A percentile compares a stretch with the other conserved stretches of the same genome.
phyloP scores from a whole-genome alignment of 2,329 filamentous ascomycete genomes.

The Aurifilum marmelostoma region DNA sequence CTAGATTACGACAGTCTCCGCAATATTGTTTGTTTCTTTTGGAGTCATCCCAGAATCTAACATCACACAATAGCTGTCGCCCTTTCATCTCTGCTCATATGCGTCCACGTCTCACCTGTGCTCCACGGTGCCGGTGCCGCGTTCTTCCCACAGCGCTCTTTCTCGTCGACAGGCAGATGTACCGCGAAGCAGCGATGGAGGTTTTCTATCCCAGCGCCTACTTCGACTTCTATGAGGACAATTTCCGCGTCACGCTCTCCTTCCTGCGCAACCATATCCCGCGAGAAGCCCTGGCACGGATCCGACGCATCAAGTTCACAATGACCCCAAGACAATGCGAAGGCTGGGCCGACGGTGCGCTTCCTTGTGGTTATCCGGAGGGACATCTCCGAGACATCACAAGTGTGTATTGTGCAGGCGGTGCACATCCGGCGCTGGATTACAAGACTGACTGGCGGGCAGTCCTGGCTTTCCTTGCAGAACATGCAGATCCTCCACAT shows the following conservation, averaged over 20 bases:
- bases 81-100: not conserved
- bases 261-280: slow-evolving; percentile 7
- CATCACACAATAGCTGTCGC: not conserved
- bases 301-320: too few species aligned
- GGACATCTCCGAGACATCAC: too few species aligned
- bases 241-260: not conserved
- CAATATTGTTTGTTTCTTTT: not conserved
- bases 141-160: slow-evolving; percentile 12
- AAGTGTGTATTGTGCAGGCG: too few species aligned
- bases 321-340: too few species aligned
- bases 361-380: too few species aligned
- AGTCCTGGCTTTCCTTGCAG: too few species aligned
- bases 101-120: not conserved
- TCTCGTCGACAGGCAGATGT: slow-evolving; percentile 10
- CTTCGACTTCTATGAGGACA: slow-evolving; percentile 10
- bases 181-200: slow-evolving; percentile 1
- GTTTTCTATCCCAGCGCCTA: slow-evolving; percentile 18
- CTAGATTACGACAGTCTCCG: too few species aligned
- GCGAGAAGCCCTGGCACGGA: slow-evolving; percentile 3
- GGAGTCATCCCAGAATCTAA: not conserved
- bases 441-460: too few species aligned
- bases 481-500: too few species aligned
- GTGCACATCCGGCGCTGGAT: too few species aligned
- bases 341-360: too few species aligned
- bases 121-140: slow-evolving; percentile 15